These are phyloP conservation scores for Trametes cingulata DNA, from an alignment of 768 basidiomycete species.

Conservation along the genomic window DNA sequence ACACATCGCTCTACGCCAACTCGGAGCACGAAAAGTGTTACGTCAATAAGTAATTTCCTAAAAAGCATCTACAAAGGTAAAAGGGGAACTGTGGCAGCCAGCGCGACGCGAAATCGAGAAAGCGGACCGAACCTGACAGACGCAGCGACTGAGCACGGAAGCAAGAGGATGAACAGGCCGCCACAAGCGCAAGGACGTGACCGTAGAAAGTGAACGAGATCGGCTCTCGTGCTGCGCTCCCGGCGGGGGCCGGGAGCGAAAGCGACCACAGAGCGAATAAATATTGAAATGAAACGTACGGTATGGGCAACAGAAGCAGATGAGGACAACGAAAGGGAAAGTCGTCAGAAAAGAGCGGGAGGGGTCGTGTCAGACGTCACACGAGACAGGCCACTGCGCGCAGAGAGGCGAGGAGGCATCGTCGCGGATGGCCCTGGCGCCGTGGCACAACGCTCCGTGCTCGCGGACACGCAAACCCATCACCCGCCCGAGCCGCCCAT, in stretches of 20 bases:
- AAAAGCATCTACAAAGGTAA: background rate
- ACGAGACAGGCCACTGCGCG: background rate
- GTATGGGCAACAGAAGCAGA: constrained; percentile 6
- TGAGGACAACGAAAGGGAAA: background rate
- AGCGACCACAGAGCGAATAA: constrained; percentile 8
- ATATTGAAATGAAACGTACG: constrained; percentile 10
- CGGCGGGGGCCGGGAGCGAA: background rate
- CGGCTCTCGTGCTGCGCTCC: background rate
- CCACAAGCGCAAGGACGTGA: background rate
- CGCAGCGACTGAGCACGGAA: background rate
- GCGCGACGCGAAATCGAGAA: constrained; percentile 1
- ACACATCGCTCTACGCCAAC: background rate
- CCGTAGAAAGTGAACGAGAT: background rate
- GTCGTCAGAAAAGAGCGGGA: constrained; percentile 13
- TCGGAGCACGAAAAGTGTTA: background rate
- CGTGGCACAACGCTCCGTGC: background rate
- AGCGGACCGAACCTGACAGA: background rate
- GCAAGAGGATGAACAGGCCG: background rate
- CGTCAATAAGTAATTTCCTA: constrained; percentile 8
- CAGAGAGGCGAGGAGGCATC: background rate
- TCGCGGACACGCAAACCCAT: background rate
- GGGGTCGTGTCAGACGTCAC: constrained; percentile 10
- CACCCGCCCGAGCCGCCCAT: constrained; percentile 2
- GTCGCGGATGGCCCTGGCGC: background rate
- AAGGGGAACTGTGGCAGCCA: constrained; percentile 11